Evolutionary conservation across 1,139 yeast species (phyloP), one percentile per base, ranked within the genome.

Genomic region (Pneumocystis sp.): DNA sequence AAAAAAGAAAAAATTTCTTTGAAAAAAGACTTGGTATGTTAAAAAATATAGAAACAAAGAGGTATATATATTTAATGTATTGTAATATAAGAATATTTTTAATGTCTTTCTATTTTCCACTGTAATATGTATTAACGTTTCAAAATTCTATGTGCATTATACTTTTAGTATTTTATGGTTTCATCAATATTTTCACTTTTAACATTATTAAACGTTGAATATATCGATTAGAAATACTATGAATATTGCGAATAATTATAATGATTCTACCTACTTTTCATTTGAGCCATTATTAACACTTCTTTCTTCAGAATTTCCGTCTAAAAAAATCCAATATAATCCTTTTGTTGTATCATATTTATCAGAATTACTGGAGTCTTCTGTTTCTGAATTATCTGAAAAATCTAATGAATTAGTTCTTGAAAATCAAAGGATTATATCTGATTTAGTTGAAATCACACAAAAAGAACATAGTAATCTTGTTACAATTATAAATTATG

Each of bases 21-120:
- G 57, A 74, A 81, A 71, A 71, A 77, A 75, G 66, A 81, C 83
- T 83, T 89, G 84, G 89, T 86, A 69, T 77, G 74, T 0, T 89
- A 82, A 74, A 72, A 78, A 79, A 8, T 93, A 91, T 71, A 74
- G 77, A 35, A 81, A 79, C 65, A 84, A 84, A 71, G 97, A 93
- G 71, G 76, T 76, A 63, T 76, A 81, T 1, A 2, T 40, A 17
- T 17, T 10, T 40, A 40, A 40, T 40, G 19, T 15, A 40, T 15
- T 40, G 3, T 40, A 17, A 7, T 40, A 15, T 40, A 40, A 17
- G 10, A 40, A 17, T 40, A 17, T 15, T 40, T 17, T 40, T 15
- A 17, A 10, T 15, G 2, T 37, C 15, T 40, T 17, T 40, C 17
- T 39, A 39, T 39, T 40, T 17, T 40, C 2, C 2, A 37, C 17